Base-by-base conservation (phyloP, 495 filamentous ascomycete genomes). In the Pseudomonodictys pantanalensis region DNA sequence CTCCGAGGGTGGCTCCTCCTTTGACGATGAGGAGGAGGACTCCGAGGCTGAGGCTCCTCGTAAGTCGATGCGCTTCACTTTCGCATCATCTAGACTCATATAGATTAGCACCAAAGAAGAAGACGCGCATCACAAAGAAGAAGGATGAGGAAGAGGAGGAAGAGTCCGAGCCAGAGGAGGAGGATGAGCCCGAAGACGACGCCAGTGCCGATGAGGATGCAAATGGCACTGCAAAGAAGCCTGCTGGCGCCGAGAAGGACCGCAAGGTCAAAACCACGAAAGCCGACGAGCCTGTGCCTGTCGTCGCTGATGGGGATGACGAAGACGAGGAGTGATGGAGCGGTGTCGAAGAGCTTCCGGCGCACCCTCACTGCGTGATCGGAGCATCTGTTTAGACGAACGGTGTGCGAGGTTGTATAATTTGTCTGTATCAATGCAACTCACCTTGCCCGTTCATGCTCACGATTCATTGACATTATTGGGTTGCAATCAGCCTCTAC, bases 21-120 rank as follows among this genome's bases (percentile, higher is more conserved):
- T 64, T 52, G 68, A 67, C 48, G 63, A 68, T 15, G 68, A 69
- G 24, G 68, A 69, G 24, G 64, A 64, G 3, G 64, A 64, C n/a
- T 43, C 47, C 32, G 57, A 60, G 7, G 67, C 60, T 43, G 64
- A 47, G 9, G 57, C 64, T 25, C 62, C 62, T 51, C 62, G 62
- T 65, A 65, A 60, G 62, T 65, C 2, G 26, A 39, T 35, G 15
- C 48, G 15, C 54, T n/a, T n/a, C 17, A 25, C 10, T 46, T 28
- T 4, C 3, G 8, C 3, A 44, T 28, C 57, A 6, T 45, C 7
- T 15, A 48, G 26, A 52, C 44, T 49, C 23, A 56, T 26, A 53
- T 22, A 23, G 39, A 11, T 26, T 49, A 68, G 56, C 65, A 6
- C 65, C 55, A 2, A 58, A 61, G 50, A 65, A 65, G 52, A 65